A percentile compares a stretch with the other conserved stretches of the same genome.
phyloP scores from a whole-genome alignment of 2,329 filamentous ascomycete genomes.

The Plectosphaerella plurivora region DNA sequence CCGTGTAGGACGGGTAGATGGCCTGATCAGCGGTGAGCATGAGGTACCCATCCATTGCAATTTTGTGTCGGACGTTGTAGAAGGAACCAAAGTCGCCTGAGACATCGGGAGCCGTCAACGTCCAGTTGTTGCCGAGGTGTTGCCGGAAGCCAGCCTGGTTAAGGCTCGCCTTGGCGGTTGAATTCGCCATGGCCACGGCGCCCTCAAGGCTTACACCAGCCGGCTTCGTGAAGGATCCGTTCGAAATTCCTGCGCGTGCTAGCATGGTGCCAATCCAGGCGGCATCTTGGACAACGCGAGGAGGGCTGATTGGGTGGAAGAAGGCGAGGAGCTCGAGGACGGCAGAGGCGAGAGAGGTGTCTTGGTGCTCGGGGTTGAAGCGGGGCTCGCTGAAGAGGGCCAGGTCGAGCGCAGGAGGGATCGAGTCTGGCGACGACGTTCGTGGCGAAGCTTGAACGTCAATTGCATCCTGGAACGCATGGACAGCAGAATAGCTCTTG shows the following conservation, averaged over 20 bases:
- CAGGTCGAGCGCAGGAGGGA: slow-evolving; percentile 3
- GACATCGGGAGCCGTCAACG: background rate
- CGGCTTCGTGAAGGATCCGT: slow-evolving; percentile 3
- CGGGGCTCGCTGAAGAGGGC: slow-evolving; percentile 4
- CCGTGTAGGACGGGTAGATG: slow-evolving; percentile 8
- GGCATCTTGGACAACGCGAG: background rate
- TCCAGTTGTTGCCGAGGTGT: slow-evolving; percentile 5
- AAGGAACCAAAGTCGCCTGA: slow-evolving; percentile 4
- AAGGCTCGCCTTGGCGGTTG: background rate
- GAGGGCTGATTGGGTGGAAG: too few species aligned
- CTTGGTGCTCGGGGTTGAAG: too few species aligned
- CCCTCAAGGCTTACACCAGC: slow-evolving; percentile 6
- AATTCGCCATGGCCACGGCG: slow-evolving; percentile 5
- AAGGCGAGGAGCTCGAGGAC: too few species aligned
- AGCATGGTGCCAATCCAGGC: slow-evolving; percentile 3
- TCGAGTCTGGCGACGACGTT: background rate
- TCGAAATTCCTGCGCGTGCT: slow-evolving; percentile 3
- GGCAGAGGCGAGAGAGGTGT: too few species aligned
- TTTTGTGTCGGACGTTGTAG: slow-evolving; percentile 1
- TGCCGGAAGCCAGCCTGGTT: background rate
- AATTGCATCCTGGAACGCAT: too few species aligned
- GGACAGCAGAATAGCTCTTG: background rate
- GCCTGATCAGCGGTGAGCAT: slow-evolving; percentile 7
- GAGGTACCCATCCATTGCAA: slow-evolving; percentile 6
- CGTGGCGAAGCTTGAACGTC: too few species aligned